These are phyloP conservation scores for Daldinia eschscholtzii DNA, from an alignment of 2,329 filamentous ascomycete species.

Conservation along the genomic window DNA sequence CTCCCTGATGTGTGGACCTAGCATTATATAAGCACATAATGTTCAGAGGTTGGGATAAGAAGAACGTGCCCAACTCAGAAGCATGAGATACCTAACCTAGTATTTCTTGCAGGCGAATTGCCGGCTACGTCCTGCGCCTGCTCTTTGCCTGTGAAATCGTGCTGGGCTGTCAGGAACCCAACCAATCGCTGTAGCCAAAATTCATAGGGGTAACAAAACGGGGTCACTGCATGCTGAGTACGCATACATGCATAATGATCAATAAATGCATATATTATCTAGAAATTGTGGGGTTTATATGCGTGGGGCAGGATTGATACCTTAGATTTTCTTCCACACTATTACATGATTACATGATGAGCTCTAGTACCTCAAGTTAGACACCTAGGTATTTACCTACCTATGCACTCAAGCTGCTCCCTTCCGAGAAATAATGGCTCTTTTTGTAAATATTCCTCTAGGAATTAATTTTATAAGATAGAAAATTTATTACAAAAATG, in stretches of 20 bases:
- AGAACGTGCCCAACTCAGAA: neutral
- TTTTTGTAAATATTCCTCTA: neutral
- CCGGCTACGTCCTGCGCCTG: neutral
- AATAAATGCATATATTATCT: neutral
- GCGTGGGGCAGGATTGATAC: too few relatives aligned
- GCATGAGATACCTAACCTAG: neutral
- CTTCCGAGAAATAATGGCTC: too few relatives aligned
- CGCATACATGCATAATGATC: neutral
- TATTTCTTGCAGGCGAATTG: constrained; percentile 30
- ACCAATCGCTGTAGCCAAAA: constrained; percentile 1
- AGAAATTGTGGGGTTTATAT: too few relatives aligned
- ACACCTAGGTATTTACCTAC: too few relatives aligned
- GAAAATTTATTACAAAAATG: neutral
- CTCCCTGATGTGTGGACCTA: neutral
- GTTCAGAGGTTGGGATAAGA: neutral
- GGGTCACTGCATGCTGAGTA: neutral
- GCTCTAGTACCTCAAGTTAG: too few relatives aligned
- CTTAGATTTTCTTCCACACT: too few relatives aligned
- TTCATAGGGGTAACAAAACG: neutral
- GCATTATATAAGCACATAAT: neutral
- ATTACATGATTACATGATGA: too few relatives aligned
- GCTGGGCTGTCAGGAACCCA: constrained; percentile 11
- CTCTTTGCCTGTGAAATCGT: neutral
- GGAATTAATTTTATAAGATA: neutral
- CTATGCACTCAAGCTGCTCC: neutral